A percentile compares a stretch with the other conserved stretches of the same genome.
phyloP scores from a whole-genome alignment of 1,139 yeast genomes.

The Wickerhamomyces sp. region DNA sequence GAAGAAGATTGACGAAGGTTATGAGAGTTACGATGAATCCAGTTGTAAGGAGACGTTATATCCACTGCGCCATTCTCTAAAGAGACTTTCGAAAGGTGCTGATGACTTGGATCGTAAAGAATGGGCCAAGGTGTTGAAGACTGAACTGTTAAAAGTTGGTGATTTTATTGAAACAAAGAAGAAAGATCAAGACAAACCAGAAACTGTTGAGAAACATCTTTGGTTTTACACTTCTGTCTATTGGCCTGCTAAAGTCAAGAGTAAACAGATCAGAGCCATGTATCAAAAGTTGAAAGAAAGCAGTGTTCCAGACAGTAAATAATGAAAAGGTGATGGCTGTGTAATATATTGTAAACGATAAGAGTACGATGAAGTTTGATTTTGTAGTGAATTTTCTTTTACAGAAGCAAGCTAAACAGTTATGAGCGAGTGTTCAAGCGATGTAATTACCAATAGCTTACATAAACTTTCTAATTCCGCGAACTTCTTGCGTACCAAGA shows the following conservation, averaged over 20 bases:
- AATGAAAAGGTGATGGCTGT: not conserved
- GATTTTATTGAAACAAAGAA: constrained; percentile 48
- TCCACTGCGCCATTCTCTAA: constrained; percentile 71
- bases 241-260: constrained; percentile 93
- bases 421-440: no score
- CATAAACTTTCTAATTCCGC: not conserved
- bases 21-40: constrained; percentile 78
- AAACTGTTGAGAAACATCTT: constrained; percentile 55
- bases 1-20: constrained; percentile 50
- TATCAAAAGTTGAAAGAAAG: constrained; percentile 54
- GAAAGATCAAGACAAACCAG: constrained; percentile 27
- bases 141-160: constrained; percentile 77
- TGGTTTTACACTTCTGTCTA: constrained; percentile 90
- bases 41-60: constrained; percentile 60
- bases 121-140: constrained; percentile 74
- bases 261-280: constrained; percentile 78
- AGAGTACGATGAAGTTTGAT: no score
- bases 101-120: constrained; percentile 79
- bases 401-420: no score
- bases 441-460: no score
- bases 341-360: no score
- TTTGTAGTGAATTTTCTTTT: no score
- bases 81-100: constrained; percentile 71
- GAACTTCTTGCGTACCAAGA: not conserved
- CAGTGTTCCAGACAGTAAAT: not conserved